phyloP scores from a whole-genome alignment of 768 basidiomycete genomes.

The Tylopilus sp. region DNA sequence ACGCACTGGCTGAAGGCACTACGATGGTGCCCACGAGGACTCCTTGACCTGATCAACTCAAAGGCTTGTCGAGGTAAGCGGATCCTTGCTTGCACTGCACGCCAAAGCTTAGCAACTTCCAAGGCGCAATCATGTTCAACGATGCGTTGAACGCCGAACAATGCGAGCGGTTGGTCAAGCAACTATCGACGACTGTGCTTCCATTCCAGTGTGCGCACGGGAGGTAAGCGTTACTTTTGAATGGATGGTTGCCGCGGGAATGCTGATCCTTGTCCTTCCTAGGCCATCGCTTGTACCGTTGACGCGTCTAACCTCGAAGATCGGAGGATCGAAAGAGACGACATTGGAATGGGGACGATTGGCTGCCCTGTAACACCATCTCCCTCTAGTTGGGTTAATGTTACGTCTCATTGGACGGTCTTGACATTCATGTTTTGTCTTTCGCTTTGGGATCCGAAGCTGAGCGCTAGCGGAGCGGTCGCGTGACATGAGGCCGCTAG shows the following conservation, averaged over 20 bases:
- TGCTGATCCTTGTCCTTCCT: neutral
- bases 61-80: constrained; percentile 89
- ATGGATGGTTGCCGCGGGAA: neutral
- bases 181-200: constrained; percentile 68
- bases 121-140: constrained; percentile 98
- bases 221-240: constrained; percentile 41
- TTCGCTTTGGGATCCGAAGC: neutral
- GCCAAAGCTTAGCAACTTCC: constrained; percentile 2
- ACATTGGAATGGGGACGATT: constrained; percentile 27
- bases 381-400: no score
- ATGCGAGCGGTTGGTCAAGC: constrained; percentile 62
- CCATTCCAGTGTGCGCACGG: constrained; percentile 99
- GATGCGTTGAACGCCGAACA: constrained; percentile 68
- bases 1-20: constrained; percentile 65
- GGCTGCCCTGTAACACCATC: constrained; percentile 14
- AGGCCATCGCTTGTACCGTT: constrained; percentile 59
- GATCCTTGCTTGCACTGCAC: neutral
- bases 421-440: neutral
- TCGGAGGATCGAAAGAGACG: constrained; percentile 8
- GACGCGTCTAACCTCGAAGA: constrained; percentile 25
- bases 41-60: constrained; percentile 86
- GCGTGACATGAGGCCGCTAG: constrained; percentile 28
- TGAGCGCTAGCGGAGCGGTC: constrained; percentile 18
- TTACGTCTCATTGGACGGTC: no score
- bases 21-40: constrained; percentile 76